phyloP scores from a whole-genome alignment of 148 eudicot genomes.

The Amaranthus cruentus region DNA sequence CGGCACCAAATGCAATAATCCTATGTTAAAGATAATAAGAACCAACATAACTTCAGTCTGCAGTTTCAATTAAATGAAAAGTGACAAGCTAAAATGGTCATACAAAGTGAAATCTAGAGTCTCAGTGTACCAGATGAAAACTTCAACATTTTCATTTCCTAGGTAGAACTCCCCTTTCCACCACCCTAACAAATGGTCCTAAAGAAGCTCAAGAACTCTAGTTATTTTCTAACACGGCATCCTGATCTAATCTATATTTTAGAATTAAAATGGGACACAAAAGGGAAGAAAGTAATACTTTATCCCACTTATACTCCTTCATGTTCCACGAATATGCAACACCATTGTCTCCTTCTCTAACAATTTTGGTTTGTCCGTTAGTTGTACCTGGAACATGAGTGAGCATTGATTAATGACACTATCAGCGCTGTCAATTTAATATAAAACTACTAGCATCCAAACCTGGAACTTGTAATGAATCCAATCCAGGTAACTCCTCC shows the following conservation, averaged over 20 bases:
- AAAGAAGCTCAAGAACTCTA: neutral
- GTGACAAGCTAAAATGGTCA: neutral
- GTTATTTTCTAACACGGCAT: neutral
- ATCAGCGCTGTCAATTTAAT: neutral
- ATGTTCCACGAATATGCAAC: slow-evolving; percentile 93
- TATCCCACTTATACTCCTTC: slow-evolving; percentile 87
- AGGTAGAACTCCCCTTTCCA: neutral
- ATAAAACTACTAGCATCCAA: slow-evolving; percentile 9
- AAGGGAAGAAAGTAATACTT: slow-evolving; percentile 36
- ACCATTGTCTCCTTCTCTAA: slow-evolving; percentile 98
- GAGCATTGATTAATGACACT: slow-evolving; percentile 3
- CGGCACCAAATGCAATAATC: neutral
- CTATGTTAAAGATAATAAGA: neutral
- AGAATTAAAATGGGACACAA: neutral
- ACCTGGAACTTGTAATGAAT: slow-evolving; percentile 87
- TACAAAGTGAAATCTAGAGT: neutral
- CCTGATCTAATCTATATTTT: neutral
- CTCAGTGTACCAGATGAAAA: neutral
- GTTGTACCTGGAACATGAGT: slow-evolving; percentile 55
- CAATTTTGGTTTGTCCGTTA: slow-evolving; percentile 90
- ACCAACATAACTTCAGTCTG: neutral
- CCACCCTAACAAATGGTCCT: neutral
- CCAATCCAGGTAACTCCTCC: slow-evolving; percentile 92
- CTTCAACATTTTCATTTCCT: neutral
- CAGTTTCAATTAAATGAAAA: neutral